Evolutionary conservation across 2,329 filamentous ascomycete species (phyloP).

Genomic region (Colletotrichum sp.): DNA sequence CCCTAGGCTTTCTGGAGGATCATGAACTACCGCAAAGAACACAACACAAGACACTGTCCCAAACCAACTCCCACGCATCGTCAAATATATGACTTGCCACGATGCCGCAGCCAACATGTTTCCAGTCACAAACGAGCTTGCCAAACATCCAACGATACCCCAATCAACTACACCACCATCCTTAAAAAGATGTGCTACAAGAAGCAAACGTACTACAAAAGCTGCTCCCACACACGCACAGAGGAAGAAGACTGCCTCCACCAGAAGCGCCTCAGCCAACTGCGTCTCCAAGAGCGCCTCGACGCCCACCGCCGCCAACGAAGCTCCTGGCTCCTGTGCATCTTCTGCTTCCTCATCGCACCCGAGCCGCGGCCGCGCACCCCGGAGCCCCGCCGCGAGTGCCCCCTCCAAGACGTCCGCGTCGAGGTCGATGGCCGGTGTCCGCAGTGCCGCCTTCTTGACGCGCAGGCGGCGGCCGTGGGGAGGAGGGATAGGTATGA

Average conservation of each 20-base stretch:
- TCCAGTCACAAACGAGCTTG: background rate
- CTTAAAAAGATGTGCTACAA: background rate
- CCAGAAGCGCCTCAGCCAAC: background rate
- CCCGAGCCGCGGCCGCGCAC: background rate
- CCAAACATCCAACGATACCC: background rate
- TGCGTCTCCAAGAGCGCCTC: background rate
- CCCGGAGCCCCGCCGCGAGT: background rate
- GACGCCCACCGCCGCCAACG: background rate
- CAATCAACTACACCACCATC: background rate
- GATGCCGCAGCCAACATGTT: background rate
- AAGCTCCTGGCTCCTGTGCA: background rate
- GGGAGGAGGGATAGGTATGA: background rate
- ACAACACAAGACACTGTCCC: background rate
- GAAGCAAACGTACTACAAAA: slow-evolving; percentile 2
- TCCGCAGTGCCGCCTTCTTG: background rate
- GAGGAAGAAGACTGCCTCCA: background rate
- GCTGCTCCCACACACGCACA: background rate
- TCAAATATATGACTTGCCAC: background rate
- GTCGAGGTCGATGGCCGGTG: background rate
- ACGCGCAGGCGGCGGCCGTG: background rate
- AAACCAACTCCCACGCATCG: background rate
- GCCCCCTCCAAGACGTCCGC: background rate
- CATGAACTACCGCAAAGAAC: background rate
- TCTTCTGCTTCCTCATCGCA: background rate
- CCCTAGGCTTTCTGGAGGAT: background rate